Conservation (phyloP, 768 basidiomycete genomes). For the Pleurotus giganteus region DNA sequence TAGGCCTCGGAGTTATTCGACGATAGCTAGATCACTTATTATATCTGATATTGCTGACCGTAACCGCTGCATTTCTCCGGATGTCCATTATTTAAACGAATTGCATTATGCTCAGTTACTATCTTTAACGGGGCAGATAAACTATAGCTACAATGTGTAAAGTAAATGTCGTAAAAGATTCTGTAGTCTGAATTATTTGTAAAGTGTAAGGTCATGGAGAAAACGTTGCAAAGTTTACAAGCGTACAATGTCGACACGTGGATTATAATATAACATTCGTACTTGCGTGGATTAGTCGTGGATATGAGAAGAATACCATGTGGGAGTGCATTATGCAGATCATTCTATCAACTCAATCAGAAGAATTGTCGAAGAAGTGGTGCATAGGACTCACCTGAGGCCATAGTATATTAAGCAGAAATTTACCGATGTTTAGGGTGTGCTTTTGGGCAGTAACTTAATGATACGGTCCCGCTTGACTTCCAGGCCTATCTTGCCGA, state of each 20-base stretch:
- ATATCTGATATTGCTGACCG: no score
- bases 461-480: conserved; percentile 24
- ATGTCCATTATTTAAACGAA: no score
- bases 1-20: no score
- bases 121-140: no score
- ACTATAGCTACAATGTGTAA: neutral
- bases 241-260: neutral
- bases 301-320: no score
- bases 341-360: no score
- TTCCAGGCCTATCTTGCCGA: conserved; percentile 23
- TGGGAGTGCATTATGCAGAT: no score
- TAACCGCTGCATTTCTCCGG: no score
- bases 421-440: neutral
- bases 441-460: conserved; percentile 9
- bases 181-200: neutral
- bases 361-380: neutral
- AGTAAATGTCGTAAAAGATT: neutral
- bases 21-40: no score
- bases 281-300: neutral
- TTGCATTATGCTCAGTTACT: no score
- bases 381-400: neutral
- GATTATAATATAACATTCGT: neutral
- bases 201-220: neutral
- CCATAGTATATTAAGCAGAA: neutral
- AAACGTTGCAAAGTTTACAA: neutral